Evolutionary conservation across 176 grass and related monocot genomes (phyloP).

Genomic region (Paspalum notatum): DNA sequence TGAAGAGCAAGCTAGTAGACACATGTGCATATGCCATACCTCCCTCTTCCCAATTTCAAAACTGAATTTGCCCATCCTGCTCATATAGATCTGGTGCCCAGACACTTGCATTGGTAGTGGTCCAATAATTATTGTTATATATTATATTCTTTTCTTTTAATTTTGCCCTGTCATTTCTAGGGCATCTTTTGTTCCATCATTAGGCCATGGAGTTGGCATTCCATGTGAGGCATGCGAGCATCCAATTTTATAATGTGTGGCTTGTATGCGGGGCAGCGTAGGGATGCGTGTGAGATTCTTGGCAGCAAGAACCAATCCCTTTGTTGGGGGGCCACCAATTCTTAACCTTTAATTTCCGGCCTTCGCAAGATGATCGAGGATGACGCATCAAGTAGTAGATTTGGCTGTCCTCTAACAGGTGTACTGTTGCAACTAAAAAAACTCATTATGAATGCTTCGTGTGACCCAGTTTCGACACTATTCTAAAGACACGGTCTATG

Average conservation of each 20-base stretch:
- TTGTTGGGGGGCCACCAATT: slow-evolving; percentile 28
- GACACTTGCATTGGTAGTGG: background rate
- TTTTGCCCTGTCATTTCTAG: background rate
- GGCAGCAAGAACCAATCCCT: slow-evolving; percentile 46
- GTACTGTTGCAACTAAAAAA: slow-evolving; percentile 28
- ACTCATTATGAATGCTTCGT: slow-evolving; percentile 8
- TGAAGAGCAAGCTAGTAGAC: slow-evolving; percentile 14
- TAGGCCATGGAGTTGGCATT: slow-evolving; percentile 62
- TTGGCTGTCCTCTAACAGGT: slow-evolving; percentile 38
- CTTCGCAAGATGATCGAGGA: slow-evolving; percentile 42
- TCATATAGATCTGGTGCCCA: slow-evolving; percentile 46
- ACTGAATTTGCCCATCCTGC: slow-evolving; percentile 41
- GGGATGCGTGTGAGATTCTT: slow-evolving; percentile 72
- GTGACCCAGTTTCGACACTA: slow-evolving; percentile 23
- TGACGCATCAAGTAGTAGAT: slow-evolving; percentile 50
- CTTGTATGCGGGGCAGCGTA: slow-evolving; percentile 45
- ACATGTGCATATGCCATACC: slow-evolving; percentile 22
- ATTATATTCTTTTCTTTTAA: background rate
- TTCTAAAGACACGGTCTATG: slow-evolving; percentile 1
- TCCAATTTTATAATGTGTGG: slow-evolving; percentile 46
- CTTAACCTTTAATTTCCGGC: background rate
- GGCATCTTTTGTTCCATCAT: slow-evolving; percentile 70
- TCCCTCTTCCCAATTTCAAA: slow-evolving; percentile 14
- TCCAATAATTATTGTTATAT: background rate
- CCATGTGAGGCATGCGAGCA: slow-evolving; percentile 61